Base-by-base conservation (phyloP, 352 stramenopile genomes). In the Globisporangium barbulae region DNA sequence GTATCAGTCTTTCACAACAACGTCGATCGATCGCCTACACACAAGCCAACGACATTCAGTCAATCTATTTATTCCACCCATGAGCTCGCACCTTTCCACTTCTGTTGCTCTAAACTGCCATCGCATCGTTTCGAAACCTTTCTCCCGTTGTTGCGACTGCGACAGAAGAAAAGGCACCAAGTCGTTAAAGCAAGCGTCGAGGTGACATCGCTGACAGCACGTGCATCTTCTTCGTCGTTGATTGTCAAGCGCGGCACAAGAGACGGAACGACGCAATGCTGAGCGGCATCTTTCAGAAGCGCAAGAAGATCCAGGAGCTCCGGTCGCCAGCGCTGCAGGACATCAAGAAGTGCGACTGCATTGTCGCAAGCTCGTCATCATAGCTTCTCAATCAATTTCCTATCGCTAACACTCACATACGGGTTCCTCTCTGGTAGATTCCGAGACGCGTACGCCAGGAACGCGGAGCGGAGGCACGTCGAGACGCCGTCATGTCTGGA, bases 221-320 rank as follows among this genome's bases (percentile, higher is more conserved):
- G 15, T 6, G 25, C 28, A 15, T 55, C 4, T 12, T 42, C 30
- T 5, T 31, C 19, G 12, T 35, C 22, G 28, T 33, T 28, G 22
- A 9, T 15, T 7, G 52, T 10, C 13, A 53, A 54, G 48, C 15
- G 19, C 9, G 15, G 42, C 17, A 21, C 41, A 13, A 21, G 41
- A 5, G 41, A 15, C 41, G 35, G 35, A 12, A 41, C 17, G 42
- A 48, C 21, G 58, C 21, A 39, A 91, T 93, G 83, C 73, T 93
- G 31, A 76, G 76, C 48, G 75, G 82, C 48, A 86, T 93, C 63
- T 93, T 93, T 66, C 69, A 89, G 49, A 93, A 93, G 71, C 81
- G 79, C 44, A 90, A 87, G 74, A 93, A 93, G 71, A 85, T 70
- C 48, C 81, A 88, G 59, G 82, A 91, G 57, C 74, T 91, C 30